phyloP scores from a whole-genome alignment of 2,329 filamentous ascomycete species.

The Fusarium burgessii region DNA sequence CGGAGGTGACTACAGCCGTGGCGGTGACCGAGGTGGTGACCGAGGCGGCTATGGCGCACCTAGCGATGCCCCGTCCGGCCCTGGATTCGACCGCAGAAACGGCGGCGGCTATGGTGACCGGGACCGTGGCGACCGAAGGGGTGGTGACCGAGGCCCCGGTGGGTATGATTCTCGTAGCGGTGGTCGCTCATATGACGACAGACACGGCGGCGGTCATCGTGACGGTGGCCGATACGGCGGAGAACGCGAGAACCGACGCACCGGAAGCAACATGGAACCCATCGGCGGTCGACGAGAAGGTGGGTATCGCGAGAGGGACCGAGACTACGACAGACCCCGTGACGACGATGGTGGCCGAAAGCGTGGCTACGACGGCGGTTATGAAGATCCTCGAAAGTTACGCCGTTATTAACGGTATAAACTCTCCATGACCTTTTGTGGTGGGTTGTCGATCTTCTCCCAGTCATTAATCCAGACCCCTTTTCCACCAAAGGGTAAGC shows the following conservation, averaged over 20 bases:
- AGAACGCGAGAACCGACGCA: constrained; percentile 64
- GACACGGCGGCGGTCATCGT: constrained; percentile 62
- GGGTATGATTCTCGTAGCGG: constrained; percentile 67
- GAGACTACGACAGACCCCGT: constrained; percentile 67
- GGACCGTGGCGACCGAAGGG: constrained; percentile 52
- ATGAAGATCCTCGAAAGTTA: constrained; percentile 81
- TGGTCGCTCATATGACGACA: constrained; percentile 72
- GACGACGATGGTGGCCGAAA: constrained; percentile 70
- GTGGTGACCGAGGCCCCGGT: constrained; percentile 65
- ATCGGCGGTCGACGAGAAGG: constrained; percentile 77
- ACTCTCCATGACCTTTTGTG: constrained; percentile 26
- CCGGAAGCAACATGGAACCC: constrained; percentile 87
- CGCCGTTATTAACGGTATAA: constrained; percentile 65
- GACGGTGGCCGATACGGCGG: constrained; percentile 52
- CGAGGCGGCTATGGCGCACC: constrained; percentile 65
- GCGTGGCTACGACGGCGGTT: constrained; percentile 80
- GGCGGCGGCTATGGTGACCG: constrained; percentile 58
- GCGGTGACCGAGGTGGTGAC: constrained; percentile 40
- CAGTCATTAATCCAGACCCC: constrained; percentile 35
- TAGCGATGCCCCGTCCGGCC: constrained; percentile 71
- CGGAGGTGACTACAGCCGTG: background rate
- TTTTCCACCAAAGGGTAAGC: constrained; percentile 44
- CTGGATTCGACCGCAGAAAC: constrained; percentile 62
- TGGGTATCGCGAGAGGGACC: constrained; percentile 64
- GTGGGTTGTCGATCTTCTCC: constrained; percentile 43